phyloP scores from a whole-genome alignment of 306 rosid species.

The Malus orientalis region DNA sequence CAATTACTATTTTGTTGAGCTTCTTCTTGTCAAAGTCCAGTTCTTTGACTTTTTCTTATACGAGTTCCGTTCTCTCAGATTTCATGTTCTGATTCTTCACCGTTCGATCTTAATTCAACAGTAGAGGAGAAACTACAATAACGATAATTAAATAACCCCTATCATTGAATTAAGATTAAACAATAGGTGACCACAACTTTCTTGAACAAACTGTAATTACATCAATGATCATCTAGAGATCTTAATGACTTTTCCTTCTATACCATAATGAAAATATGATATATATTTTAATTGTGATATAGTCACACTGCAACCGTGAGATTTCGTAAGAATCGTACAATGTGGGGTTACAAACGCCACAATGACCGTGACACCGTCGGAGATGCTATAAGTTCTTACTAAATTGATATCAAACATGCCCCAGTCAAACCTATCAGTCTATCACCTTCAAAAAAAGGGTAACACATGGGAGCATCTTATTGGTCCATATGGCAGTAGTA shows the following conservation, averaged over 20 bases:
- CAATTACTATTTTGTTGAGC: constrained; percentile 17
- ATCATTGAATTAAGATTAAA: no score
- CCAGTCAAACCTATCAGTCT: constrained; percentile 2
- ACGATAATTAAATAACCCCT: no score
- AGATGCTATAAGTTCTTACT: background rate
- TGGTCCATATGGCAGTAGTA: constrained; percentile 41
- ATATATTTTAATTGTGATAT: no score
- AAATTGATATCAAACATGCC: background rate
- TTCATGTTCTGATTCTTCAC: no score
- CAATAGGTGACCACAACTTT: no score
- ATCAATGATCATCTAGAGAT: no score
- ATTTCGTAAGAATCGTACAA: no score
- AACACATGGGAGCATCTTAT: constrained; percentile 21
- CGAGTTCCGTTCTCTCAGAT: background rate
- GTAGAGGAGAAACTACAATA: background rate
- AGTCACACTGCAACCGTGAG: no score
- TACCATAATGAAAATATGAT: no score
- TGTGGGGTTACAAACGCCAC: background rate
- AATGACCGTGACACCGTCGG: background rate
- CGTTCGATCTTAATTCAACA: no score
- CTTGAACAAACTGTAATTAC: no score
- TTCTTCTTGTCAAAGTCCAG: background rate
- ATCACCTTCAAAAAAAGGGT: background rate
- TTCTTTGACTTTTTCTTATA: background rate
- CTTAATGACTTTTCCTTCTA: no score